phyloP scores from a whole-genome alignment of 169 alveolate species.

The Cytauxzoon felis region DNA sequence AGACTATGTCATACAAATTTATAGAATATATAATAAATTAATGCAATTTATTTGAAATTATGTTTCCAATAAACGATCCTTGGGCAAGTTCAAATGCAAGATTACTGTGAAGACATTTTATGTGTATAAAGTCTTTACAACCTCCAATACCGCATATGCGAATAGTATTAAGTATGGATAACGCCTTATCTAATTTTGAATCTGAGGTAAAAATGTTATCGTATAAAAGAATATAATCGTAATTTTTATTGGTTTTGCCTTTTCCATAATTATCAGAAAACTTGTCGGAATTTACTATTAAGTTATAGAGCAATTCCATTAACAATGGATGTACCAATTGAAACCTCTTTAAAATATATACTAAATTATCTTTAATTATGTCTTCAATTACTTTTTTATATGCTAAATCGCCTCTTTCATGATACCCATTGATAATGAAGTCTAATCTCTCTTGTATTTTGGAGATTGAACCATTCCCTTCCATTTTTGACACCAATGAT shows the following conservation, averaged over 20 bases:
- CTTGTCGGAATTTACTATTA: conserved; percentile 25
- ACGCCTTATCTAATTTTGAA: conserved; percentile 27
- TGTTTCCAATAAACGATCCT: conserved; percentile 30
- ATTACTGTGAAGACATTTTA: conserved; percentile 72
- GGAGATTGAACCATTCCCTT: conserved; percentile 64
- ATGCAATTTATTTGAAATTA: conserved; percentile 1
- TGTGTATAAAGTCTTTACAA: conserved; percentile 58
- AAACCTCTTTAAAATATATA: conserved; percentile 32
- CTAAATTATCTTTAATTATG: conserved; percentile 40
- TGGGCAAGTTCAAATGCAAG: conserved; percentile 60
- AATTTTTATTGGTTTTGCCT: background rate
- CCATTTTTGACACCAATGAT: conserved; percentile 67
- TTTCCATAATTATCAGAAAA: background rate
- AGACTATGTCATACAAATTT: background rate
- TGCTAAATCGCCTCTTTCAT: background rate
- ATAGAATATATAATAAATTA: background rate
- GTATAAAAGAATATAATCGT: background rate
- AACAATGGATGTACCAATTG: conserved; percentile 44
- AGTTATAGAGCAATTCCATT: conserved; percentile 12
- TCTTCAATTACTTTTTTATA: background rate
- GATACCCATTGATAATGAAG: background rate
- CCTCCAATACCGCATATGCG: conserved; percentile 74
- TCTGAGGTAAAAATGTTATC: conserved; percentile 2
- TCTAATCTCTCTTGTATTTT: conserved; percentile 50
- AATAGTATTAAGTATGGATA: conserved; percentile 61